Evolutionary conservation across 108 stramenopile genomes (phyloP).

Genomic region (Cyclostephanos tholiformis): DNA sequence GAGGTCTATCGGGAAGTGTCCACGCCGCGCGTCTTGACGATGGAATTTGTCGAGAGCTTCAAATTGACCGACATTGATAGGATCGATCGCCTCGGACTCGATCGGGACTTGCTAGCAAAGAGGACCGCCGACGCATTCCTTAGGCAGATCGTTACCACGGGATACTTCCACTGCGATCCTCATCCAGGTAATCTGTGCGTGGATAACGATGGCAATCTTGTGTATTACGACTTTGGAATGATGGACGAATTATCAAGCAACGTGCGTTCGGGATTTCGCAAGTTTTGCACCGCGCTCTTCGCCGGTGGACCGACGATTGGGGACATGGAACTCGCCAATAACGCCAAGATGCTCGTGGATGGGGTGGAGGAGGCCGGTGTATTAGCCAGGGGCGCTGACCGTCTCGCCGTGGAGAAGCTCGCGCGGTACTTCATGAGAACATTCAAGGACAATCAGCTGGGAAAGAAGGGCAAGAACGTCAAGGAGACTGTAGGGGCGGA

Average conservation of each 20-base stretch:
- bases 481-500: constrained; percentile 85
- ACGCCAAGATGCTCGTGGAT: constrained; percentile 90
- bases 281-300: constrained; percentile 88
- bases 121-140: constrained; percentile 91
- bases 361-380: constrained; percentile 97
- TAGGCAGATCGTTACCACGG: constrained; percentile 89
- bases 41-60: constrained; percentile 93
- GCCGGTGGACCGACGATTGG: constrained; percentile 83
- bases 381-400: constrained; percentile 87
- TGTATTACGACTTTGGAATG: constrained; percentile 97
- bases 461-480: constrained; percentile 80
- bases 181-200: constrained; percentile 78
- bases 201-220: constrained; percentile 82
- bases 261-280: constrained; percentile 82
- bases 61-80: constrained; percentile 88
- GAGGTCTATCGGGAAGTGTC: constrained; percentile 79
- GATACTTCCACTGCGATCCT: constrained; percentile 58
- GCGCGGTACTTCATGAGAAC: constrained; percentile 93
- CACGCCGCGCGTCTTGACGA: constrained; percentile 87
- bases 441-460: constrained; percentile 90
- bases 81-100: constrained; percentile 78
- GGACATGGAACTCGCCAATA: constrained; percentile 73
- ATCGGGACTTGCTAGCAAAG: constrained; percentile 84
- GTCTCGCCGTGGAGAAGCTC: constrained; percentile 93
- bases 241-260: constrained; percentile 93